phyloP scores from a whole-genome alignment of 140 eudicot species.

The Bidens hawaiensis region DNA sequence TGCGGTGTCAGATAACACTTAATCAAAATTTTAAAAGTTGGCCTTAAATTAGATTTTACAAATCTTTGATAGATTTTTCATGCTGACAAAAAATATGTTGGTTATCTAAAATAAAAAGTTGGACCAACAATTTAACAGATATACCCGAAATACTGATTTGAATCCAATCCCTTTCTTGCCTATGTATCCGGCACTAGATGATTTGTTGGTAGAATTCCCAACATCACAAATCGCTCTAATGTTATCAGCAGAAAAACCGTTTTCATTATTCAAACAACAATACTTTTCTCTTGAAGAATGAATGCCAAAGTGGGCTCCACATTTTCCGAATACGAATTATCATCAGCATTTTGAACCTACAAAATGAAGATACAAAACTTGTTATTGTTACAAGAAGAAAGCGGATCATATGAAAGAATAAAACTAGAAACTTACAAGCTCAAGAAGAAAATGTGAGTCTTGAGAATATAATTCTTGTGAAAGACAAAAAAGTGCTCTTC shows the following conservation, averaged over 20 bases:
- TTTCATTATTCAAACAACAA: slow-evolving; percentile 76
- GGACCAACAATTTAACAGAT: background rate
- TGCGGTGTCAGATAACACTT: too few species aligned
- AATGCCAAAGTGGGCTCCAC: slow-evolving; percentile 81
- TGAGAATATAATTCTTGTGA: slow-evolving; percentile 90
- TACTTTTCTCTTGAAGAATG: slow-evolving; percentile 60
- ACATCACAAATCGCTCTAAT: slow-evolving; percentile 97
- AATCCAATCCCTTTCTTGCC: slow-evolving; percentile 98
- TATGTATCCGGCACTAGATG: slow-evolving; percentile 69
- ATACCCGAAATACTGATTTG: slow-evolving; percentile 97
- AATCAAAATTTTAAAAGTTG: too few species aligned
- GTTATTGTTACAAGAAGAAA: background rate
- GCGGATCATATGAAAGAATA: background rate
- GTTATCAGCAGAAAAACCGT: slow-evolving; percentile 63
- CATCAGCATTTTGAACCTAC: slow-evolving; percentile 99
- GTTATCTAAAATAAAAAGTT: background rate
- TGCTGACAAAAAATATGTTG: background rate
- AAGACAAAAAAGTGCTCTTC: slow-evolving; percentile 97
- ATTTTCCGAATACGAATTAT: slow-evolving; percentile 53
- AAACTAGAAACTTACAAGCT: slow-evolving; percentile 55
- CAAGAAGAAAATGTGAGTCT: slow-evolving; percentile 91
- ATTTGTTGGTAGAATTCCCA: slow-evolving; percentile 89
- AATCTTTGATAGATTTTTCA: too few species aligned
- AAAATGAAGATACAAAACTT: background rate
- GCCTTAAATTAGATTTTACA: too few species aligned